A percentile compares a stretch with the other conserved stretches of the same genome.
phyloP scores from a whole-genome alignment of 139 green algal species.

The Volvox africanus region DNA sequence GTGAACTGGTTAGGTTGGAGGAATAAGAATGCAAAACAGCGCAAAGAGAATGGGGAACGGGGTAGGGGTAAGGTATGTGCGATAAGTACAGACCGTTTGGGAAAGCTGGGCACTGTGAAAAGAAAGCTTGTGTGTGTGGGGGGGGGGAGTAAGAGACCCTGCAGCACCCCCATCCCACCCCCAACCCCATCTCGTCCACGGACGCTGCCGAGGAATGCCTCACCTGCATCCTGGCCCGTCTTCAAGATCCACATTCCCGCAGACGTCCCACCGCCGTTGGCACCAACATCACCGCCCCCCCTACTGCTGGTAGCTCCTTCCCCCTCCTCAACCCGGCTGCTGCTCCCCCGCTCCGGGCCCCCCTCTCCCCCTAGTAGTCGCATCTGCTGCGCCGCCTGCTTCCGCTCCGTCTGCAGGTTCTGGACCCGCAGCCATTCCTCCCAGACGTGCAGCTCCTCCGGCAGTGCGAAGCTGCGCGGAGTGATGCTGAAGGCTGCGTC shows the following conservation, averaged over 20 bases:
- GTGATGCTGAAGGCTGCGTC: conserved; percentile 16
- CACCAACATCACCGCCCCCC: not conserved
- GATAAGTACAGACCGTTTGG: no score
- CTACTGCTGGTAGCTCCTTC: no score
- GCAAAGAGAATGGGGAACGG: no score
- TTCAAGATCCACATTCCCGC: conserved; percentile 68
- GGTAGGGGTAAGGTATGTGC: no score
- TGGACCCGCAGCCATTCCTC: conserved; percentile 46
- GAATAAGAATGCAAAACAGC: no score
- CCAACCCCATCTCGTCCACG: not conserved
- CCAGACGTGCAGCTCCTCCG: conserved; percentile 64
- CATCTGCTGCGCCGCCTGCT: not conserved
- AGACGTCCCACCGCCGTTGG: not conserved
- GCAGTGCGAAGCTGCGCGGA: conserved; percentile 58
- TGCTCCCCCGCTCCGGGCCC: not conserved
- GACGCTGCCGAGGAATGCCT: not conserved
- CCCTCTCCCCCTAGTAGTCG: not conserved
- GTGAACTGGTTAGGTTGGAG: not conserved
- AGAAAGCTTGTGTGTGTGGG: no score
- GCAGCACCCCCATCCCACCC: not conserved
- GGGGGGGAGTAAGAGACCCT: no score
- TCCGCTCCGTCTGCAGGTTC: not conserved
- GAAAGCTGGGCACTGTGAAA: no score
- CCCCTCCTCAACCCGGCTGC: no score
- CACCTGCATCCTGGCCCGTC: conserved; percentile 67